Evolutionary conservation across 805 yeast genomes (phyloP), one percentile per base, ranked within the genome.

Genomic region (Blastobotrys peoriensis): DNA sequence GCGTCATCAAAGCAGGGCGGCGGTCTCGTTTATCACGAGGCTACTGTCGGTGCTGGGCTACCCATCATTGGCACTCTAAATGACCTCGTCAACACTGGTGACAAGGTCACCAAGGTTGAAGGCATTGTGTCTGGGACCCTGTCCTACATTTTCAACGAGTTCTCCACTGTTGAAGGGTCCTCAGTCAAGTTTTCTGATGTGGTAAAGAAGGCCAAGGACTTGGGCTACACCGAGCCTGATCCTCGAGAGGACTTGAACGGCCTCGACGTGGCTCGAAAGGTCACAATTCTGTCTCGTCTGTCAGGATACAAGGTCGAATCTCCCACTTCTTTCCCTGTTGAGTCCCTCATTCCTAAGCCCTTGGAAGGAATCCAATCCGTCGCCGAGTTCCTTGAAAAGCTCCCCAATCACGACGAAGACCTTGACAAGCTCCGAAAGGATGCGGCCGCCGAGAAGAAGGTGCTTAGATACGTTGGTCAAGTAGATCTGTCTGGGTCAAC

Each of bases 161-260:
- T 81, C 66, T 86, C 96, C 35, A 78, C 94, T 38, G 67, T 79
- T 43, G 72, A 70, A 49, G 69, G 81, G 38, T 70, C 75, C 39
- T 18, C 43, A 21, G 75, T 78, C 48, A 85, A 83, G 62, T 93
- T 89, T 65, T 87, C 97, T 20, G 95, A 88, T 44, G 81, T 93
- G 41, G 98, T 93, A 47, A 73, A 76, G 51, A 79, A 80, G 39
- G 98, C 99, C 43, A 91, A 91, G 69, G 68, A 80, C 42, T 73
- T 87, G 53, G 99, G 99, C 41, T 93, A 87, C 76, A 91, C 97
- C 35, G 98, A 93, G 69, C 99, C 99, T 40, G 99, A 93, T 66
- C 98, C 99, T 66, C 83, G 99, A 69, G 99, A 93, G 65, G 99
- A 93, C 64, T 78, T 93, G 66, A 93, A 91, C 66, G 99, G 99